phyloP scores from a whole-genome alignment of 1,284 basidiomycete genomes.

The Irpex lacteus region DNA sequence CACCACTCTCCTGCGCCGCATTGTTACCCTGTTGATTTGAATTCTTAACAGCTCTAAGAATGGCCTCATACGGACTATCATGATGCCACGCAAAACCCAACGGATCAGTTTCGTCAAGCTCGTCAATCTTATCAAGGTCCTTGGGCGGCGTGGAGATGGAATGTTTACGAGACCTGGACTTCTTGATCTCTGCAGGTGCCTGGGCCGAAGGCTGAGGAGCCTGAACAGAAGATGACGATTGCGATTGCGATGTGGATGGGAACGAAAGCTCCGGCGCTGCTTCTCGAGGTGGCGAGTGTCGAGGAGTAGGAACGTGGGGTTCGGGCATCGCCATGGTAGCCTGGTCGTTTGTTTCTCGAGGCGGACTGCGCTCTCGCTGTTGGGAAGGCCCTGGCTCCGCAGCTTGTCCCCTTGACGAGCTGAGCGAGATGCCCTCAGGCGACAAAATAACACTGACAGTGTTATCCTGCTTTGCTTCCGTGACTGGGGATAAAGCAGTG shows the following conservation, averaged over 20 bases:
- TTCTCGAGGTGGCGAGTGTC: constrained; percentile 21
- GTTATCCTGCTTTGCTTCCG: background rate
- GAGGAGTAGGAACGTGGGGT: constrained; percentile 18
- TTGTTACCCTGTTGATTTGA: constrained; percentile 4
- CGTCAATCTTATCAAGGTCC: constrained; percentile 68
- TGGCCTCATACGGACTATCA: constrained; percentile 65
- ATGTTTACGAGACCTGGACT: constrained; percentile 24
- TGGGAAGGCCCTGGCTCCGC: constrained; percentile 6
- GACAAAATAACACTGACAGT: background rate
- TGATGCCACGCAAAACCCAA: constrained; percentile 61
- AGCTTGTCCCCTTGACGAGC: background rate
- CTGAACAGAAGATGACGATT: constrained; percentile 9
- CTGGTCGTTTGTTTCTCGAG: background rate
- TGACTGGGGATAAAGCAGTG: background rate
- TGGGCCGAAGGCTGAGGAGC: constrained; percentile 1
- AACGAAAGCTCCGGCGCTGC: constrained; percentile 16
- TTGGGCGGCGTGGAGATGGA: constrained; percentile 26
- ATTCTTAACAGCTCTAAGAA: constrained; percentile 19
- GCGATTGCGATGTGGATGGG: background rate
- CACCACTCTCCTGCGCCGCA: constrained; percentile 8
- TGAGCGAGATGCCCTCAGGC: background rate
- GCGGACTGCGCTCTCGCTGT: background rate
- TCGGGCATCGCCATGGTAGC: constrained; percentile 26
- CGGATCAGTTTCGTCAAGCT: constrained; percentile 70
- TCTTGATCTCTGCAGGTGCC: constrained; percentile 16